Evolutionary conservation across 768 basidiomycete species (phyloP).

Genomic region (Hortiboletus flavorubellus): DNA sequence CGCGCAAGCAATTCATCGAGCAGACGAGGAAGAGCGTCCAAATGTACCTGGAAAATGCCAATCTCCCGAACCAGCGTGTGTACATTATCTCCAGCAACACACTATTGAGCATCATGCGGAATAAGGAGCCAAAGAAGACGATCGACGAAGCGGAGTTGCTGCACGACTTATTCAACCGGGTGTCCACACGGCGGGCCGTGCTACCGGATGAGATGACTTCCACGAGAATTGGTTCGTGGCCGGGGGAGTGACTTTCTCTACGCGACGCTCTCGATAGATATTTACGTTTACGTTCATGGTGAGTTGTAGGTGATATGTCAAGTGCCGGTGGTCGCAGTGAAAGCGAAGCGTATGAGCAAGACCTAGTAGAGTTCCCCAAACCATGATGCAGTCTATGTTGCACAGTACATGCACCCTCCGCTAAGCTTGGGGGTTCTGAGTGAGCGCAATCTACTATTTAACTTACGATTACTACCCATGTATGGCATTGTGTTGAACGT

Average conservation of each 20-base stretch:
- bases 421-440: no score
- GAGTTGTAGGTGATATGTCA: background rate
- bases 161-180: constrained; percentile 1
- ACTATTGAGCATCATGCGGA: constrained; percentile 7
- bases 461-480: no score
- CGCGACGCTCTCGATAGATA: background rate
- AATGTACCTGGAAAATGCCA: constrained; percentile 11
- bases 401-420: no score
- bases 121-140: background rate
- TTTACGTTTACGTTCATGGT: no score
- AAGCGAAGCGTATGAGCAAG: no score
- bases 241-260: background rate
- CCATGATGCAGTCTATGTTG: no score
- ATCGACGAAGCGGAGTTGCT: constrained; percentile 8
- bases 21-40: constrained; percentile 18
- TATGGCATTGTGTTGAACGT: no score
- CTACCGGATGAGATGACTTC: background rate
- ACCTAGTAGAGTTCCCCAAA: no score
- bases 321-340: no score
- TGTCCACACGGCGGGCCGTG: background rate
- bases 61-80: constrained; percentile 18
- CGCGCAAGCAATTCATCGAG: constrained; percentile 19
- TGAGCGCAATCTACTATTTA: no score
- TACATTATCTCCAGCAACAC: constrained; percentile 25
- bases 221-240: no score